phyloP scores from a whole-genome alignment of 352 stramenopile species.

The Pythium biforme region DNA sequence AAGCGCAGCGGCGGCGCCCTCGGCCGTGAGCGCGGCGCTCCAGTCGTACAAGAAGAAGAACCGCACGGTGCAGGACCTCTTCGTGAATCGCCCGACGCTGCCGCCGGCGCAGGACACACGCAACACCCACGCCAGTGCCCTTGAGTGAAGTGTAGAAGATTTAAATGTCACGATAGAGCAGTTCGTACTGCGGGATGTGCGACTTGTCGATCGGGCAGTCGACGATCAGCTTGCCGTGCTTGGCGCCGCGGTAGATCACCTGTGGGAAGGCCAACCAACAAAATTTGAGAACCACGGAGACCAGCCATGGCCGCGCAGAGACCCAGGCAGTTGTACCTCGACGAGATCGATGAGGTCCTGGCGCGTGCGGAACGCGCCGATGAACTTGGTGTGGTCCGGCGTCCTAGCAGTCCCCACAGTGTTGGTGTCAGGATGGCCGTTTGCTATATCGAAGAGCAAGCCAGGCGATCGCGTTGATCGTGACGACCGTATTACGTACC shows the following conservation, averaged over 20 bases:
- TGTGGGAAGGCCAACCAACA: conserved; percentile 18
- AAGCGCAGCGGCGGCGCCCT: background rate
- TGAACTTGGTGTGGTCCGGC: conserved; percentile 87
- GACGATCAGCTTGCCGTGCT: conserved; percentile 82
- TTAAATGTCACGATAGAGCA: conserved; percentile 85
- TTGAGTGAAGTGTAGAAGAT: background rate
- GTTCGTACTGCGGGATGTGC: conserved; percentile 74
- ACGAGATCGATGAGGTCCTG: conserved; percentile 88
- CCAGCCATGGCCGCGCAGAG: background rate
- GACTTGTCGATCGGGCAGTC: conserved; percentile 73
- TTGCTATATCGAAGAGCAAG: too few species aligned
- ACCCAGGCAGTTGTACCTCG: conserved; percentile 45
- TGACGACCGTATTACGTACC: conserved; percentile 46
- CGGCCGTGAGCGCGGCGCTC: conserved; percentile 30
- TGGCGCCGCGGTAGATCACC: conserved; percentile 82
- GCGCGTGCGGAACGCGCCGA: conserved; percentile 71
- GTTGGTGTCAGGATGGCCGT: too few species aligned
- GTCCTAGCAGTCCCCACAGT: conserved; percentile 62
- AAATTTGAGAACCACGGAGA: conserved; percentile 1
- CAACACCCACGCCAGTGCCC: conserved; percentile 22
- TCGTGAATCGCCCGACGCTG: conserved; percentile 42
- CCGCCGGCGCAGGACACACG: conserved; percentile 23
- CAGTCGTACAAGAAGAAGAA: conserved; percentile 56
- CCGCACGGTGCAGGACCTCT: conserved; percentile 58
- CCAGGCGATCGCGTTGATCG: background rate